These are phyloP conservation scores for Bipolaris zeicola DNA, from an alignment of 2,329 filamentous ascomycete species.

Conservation along the genomic window DNA sequence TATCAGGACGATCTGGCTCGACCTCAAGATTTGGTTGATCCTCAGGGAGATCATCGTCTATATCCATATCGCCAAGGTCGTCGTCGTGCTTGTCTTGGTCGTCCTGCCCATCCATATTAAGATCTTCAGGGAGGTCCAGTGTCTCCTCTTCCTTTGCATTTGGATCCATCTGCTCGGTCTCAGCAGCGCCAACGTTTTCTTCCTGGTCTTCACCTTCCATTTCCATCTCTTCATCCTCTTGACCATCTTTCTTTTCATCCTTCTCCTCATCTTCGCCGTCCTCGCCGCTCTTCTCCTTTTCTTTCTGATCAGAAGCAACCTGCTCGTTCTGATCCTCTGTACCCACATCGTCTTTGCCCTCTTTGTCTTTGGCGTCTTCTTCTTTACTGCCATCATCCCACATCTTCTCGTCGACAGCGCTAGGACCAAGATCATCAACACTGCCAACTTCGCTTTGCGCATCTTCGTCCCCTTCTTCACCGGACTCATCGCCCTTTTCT, in stretches of 20 bases:
- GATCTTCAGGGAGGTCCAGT: conserved; percentile 83
- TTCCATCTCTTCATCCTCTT: conserved; percentile 60
- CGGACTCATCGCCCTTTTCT: conserved; percentile 63
- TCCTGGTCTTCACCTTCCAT: conserved; percentile 65
- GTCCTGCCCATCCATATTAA: conserved; percentile 76
- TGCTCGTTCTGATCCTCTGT: conserved; percentile 57
- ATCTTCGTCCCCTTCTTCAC: conserved; percentile 58
- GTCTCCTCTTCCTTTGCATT: conserved; percentile 82
- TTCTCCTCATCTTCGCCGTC: conserved; percentile 67
- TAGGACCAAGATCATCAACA: conserved; percentile 87
- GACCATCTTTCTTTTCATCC: conserved; percentile 64
- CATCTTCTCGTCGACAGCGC: conserved; percentile 96
- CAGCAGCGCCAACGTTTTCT: conserved; percentile 67
- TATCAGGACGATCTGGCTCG: conserved; percentile 39
- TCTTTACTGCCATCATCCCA: conserved; percentile 88
- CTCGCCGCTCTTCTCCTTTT: conserved; percentile 57
- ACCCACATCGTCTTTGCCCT: conserved; percentile 64
- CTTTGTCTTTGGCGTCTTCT: conserved; percentile 80
- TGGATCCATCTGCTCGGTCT: conserved; percentile 70
- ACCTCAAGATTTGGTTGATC: conserved; percentile 42
- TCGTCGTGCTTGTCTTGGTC: conserved; percentile 61
- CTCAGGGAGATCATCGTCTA: conserved; percentile 43
- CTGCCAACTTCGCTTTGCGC: conserved; percentile 90
- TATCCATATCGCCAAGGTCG: conserved; percentile 42
- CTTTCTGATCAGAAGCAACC: conserved; percentile 54